These are phyloP conservation scores for Carnegiea gigantea DNA, from an alignment of 179 eudicot species.

Conservation along the genomic window DNA sequence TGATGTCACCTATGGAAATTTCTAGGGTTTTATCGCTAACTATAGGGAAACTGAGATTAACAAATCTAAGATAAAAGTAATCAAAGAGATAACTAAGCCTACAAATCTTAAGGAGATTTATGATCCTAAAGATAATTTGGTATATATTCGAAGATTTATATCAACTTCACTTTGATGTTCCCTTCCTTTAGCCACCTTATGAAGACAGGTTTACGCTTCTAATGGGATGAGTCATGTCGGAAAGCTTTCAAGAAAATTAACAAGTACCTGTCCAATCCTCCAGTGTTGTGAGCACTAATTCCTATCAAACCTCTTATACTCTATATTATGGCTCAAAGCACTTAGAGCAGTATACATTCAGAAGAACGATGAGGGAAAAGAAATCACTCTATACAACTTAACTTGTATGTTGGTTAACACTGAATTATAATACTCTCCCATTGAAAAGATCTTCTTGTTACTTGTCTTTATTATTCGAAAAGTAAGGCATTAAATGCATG, in stretches of 20 bases:
- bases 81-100: background rate
- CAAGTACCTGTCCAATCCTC: too few relatives aligned
- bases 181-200: constrained; percentile 3
- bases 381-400: background rate
- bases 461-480: too few relatives aligned
- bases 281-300: background rate
- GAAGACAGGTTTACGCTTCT: constrained; percentile 1
- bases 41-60: constrained; percentile 6
- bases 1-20: background rate
- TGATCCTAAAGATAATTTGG: too few relatives aligned
- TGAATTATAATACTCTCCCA: too few relatives aligned
- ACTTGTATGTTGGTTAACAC: background rate
- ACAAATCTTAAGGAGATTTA: too few relatives aligned
- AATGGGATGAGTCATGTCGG: constrained; percentile 7
- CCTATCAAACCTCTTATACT: background rate
- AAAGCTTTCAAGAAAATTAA: background rate
- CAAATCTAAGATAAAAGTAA: background rate
- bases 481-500: too few relatives aligned
- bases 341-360: background rate
- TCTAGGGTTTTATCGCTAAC: background rate
- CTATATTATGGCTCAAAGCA: background rate
- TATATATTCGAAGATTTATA: background rate
- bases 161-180: background rate
- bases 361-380: constrained; percentile 3
- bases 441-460: too few relatives aligned